Percentiles rank a stretch among this genome's conserved stretches.
phyloP scores from a whole-genome alignment of 805 yeast species.

The Brettanomyces nanus region DNA sequence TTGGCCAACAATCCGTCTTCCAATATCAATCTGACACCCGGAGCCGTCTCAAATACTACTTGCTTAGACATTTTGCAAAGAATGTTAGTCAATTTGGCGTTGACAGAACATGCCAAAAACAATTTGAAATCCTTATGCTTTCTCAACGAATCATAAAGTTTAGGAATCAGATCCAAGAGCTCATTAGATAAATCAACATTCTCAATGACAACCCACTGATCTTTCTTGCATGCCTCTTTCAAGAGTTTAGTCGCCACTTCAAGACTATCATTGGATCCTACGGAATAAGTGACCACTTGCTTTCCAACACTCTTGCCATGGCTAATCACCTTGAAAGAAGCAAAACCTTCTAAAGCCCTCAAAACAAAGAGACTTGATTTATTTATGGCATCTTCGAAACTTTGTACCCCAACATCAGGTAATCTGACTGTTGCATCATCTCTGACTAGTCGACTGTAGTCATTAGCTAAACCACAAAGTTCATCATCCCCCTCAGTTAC shows the following conservation, averaged over 20 bases:
- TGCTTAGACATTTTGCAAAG: conserved; percentile 48
- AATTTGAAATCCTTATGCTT: conserved; percentile 39
- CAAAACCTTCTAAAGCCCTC: conserved; percentile 50
- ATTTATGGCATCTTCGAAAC: conserved; percentile 22
- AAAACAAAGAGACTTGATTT: conserved; percentile 36
- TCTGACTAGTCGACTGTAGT: background rate
- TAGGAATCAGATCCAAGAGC: conserved; percentile 54
- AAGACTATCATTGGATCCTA: conserved; percentile 69
- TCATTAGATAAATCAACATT: conserved; percentile 65
- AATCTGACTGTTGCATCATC: background rate
- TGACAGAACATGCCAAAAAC: conserved; percentile 55
- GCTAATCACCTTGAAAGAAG: conserved; percentile 43
- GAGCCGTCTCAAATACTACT: conserved; percentile 52
- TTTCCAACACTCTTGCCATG: conserved; percentile 28
- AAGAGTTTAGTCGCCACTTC: conserved; percentile 51
- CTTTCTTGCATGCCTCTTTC: conserved; percentile 34
- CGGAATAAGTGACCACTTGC: conserved; percentile 40
- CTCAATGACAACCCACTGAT: conserved; percentile 70
- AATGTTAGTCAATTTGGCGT: conserved; percentile 43
- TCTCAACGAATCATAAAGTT: conserved; percentile 28
- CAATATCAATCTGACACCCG: conserved; percentile 48
- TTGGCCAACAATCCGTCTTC: conserved; percentile 9
- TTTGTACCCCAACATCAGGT: background rate
- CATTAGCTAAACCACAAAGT: background rate
- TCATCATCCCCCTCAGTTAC: background rate